Evolutionary conservation across 305 asterid genomes (phyloP).

Genomic region (Fraxinus latifolia): DNA sequence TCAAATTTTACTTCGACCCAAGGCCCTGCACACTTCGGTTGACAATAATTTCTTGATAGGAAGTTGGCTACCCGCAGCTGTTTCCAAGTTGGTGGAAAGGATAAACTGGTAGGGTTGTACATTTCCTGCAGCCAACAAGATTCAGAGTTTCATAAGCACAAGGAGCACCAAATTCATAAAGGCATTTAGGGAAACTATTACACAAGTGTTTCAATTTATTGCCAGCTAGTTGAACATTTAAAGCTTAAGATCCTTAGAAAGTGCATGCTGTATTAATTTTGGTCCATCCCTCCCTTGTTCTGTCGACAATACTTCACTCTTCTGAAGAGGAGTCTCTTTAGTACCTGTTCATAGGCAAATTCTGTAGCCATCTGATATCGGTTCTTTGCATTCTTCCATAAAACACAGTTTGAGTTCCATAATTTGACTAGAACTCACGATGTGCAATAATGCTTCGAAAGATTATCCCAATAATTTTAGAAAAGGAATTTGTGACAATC

Average conservation of each 20-base stretch:
- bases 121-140: slow-evolving; percentile 91
- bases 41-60: slow-evolving; percentile 91
- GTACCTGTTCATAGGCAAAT: background rate
- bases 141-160: slow-evolving; percentile 54
- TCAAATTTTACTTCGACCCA: slow-evolving; percentile 94
- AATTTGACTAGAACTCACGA: background rate
- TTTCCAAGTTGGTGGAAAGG: slow-evolving; percentile 85
- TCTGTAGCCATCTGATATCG: background rate
- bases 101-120: slow-evolving; percentile 93
- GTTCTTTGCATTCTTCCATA: background rate
- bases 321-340: background rate
- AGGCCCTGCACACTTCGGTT: slow-evolving; percentile 97
- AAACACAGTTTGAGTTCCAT: background rate
- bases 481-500: background rate
- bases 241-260: background rate
- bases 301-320: background rate
- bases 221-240: background rate
- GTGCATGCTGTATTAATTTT: background rate
- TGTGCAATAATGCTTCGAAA: background rate
- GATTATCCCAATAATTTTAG: background rate
- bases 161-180: background rate
- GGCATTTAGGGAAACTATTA: background rate
- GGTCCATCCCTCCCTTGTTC: background rate
- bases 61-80: slow-evolving; percentile 78
- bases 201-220: background rate